These are phyloP conservation scores for Dothistroma septosporum DNA, from an alignment of 2,329 filamentous ascomycete species.

Conservation along the genomic window DNA sequence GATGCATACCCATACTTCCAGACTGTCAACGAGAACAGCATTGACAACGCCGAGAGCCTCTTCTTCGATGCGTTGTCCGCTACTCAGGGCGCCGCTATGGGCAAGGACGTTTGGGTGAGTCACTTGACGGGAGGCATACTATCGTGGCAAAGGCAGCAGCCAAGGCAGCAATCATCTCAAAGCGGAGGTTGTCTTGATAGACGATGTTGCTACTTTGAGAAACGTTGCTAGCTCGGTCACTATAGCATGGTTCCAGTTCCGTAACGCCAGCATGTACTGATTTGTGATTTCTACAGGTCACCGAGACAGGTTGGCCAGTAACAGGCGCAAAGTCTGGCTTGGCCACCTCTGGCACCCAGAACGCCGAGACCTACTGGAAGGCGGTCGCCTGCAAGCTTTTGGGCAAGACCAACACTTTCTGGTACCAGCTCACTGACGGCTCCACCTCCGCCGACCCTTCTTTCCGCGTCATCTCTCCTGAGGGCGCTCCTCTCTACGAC, in stretches of 20 bases:
- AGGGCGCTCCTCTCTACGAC: conserved; percentile 7
- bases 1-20: conserved; percentile 85
- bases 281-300: conserved; percentile 57
- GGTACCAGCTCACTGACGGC: conserved; percentile 52
- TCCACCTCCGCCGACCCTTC: conserved; percentile 14
- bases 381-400: conserved; percentile 69
- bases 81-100: conserved; percentile 56
- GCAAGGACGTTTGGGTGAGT: conserved; percentile 66
- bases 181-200: too few relatives aligned
- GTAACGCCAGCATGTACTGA: not conserved
- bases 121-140: not conserved
- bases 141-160: not conserved
- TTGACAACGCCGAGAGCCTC: conserved; percentile 61
- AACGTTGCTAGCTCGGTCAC: too few relatives aligned
- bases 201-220: too few relatives aligned
- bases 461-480: not conserved
- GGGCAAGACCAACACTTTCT: conserved; percentile 60
- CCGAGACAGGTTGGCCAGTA: conserved; percentile 80
- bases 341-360: conserved; percentile 59
- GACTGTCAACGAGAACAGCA: conserved; percentile 60
- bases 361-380: conserved; percentile 78
- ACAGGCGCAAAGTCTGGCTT: conserved; percentile 60
- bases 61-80: conserved; percentile 64
- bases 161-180: not conserved
- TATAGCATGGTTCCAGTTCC: not conserved